These are phyloP conservation scores for Claviceps digitariae DNA, from an alignment of 2,329 filamentous ascomycete genomes.

Conservation along the genomic window DNA sequence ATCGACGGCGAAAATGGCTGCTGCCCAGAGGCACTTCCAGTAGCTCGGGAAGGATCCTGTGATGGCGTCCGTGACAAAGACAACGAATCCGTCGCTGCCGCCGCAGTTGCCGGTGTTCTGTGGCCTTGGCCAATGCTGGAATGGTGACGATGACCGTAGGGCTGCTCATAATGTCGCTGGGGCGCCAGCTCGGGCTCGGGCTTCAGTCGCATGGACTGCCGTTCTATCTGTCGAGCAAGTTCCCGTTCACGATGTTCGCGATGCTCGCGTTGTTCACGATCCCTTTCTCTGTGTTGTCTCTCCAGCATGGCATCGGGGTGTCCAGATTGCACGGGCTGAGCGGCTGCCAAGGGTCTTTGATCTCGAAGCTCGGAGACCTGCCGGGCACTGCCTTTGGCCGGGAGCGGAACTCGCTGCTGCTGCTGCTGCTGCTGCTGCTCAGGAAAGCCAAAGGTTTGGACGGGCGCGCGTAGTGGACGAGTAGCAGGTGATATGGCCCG, in stretches of 20 bases:
- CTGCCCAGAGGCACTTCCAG: constrained; percentile 14
- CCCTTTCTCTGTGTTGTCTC: constrained; percentile 11
- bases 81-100: constrained; percentile 24
- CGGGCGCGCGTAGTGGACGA: constrained; percentile 30
- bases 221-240: constrained; percentile 10
- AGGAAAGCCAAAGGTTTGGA: constrained; percentile 28
- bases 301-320: constrained; percentile 5
- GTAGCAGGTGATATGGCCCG: constrained; percentile 33
- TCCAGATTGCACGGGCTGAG: constrained; percentile 1
- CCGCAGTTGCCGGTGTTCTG: not conserved
- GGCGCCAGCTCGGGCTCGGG: constrained; percentile 33
- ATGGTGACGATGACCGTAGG: constrained; percentile 26
- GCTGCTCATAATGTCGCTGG: constrained; percentile 29
- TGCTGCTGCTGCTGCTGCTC: constrained; percentile 18
- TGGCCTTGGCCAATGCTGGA: constrained; percentile 23
- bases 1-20: constrained; percentile 16
- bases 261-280: constrained; percentile 9
- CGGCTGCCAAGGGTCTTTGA: constrained; percentile 5
- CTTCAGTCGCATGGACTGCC: constrained; percentile 27
- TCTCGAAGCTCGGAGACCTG: constrained; percentile 6
- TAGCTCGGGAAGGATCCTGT: constrained; percentile 30
- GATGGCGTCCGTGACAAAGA: constrained; percentile 24
- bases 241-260: constrained; percentile 6
- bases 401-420: constrained; percentile 5
- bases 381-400: not conserved